A percentile compares a stretch with the other conserved stretches of the same genome.
Evolutionary conservation across 495 filamentous ascomycete genomes (phyloP).

Genomic region (Trichoderma reesei): DNA sequence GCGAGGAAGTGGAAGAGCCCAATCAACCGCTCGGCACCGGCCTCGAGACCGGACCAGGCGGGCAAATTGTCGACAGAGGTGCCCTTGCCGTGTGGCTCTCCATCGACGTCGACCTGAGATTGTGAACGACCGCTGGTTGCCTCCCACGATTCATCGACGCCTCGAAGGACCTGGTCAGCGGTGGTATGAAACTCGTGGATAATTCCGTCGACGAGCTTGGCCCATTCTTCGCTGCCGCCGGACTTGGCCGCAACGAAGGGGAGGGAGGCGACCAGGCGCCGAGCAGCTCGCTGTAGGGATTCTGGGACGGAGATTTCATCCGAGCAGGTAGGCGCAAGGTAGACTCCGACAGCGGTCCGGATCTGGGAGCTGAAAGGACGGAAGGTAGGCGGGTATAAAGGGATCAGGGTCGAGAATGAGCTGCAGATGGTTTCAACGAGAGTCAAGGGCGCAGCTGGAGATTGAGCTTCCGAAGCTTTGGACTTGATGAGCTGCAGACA

Average conservation of each 20-base stretch:
- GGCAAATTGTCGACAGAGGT: conserved; percentile 33
- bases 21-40: conserved; percentile 58
- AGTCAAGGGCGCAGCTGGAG: conserved; percentile 24
- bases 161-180: conserved; percentile 63
- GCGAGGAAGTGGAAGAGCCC: conserved; percentile 52
- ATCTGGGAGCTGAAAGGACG: conserved; percentile 64
- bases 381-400: conserved; percentile 67
- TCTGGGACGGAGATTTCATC: conserved; percentile 36
- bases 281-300: conserved; percentile 41
- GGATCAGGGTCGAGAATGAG: conserved; percentile 56
- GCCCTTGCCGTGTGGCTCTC: conserved; percentile 34
- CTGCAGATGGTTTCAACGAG: conserved; percentile 50
- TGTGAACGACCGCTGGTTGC: conserved; percentile 37
- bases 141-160: conserved; percentile 69
- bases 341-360: conserved; percentile 44
- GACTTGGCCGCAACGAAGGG: conserved; percentile 71
- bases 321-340: conserved; percentile 47
- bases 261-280: conserved; percentile 53
- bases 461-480: conserved; percentile 31
- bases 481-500: conserved; percentile 58
- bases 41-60: conserved; percentile 59
- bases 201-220: conserved; percentile 46
- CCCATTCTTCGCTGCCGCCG: conserved; percentile 63
- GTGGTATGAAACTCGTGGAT: conserved; percentile 56
- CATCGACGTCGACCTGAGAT: conserved; percentile 25